Base-by-base conservation (phyloP, 192 early-diverging fungal species). In the Funneliformis mosseae region DNA sequence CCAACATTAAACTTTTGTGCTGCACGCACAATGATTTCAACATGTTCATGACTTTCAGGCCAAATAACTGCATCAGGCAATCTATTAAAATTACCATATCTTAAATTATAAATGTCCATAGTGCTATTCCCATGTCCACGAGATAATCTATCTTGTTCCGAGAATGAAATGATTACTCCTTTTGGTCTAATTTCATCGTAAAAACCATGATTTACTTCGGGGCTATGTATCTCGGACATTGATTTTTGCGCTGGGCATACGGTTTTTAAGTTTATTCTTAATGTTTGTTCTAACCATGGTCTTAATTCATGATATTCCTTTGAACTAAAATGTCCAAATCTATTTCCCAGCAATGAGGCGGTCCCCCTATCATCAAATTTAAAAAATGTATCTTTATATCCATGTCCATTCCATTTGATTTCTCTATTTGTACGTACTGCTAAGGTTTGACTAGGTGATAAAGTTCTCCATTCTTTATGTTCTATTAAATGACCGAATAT, bases 251-350 rank as follows among this genome's bases (percentile, higher is more conserved):
- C 46, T 21, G 4, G 48, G 38, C 27, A 59, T 60, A 41, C 8
- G 6, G 48, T 75, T 60, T 75, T 75, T 55, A 75, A 75, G 39
- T 75, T 75, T 50, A 75, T 75, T 60, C 74, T 9, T 27, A 75
- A 39, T 1, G 74, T 75, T 60, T 75, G 74, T 39, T 75, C 48
- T 43, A 75, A 42, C 74, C 74, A 75, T 27, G 48, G 48, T 59
- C 48, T n/a, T 33, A 75, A 27, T 60, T 75, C 48, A 75, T 75
- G 74, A 75, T 27, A 75, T 60, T 75, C 74, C 60, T 75, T 75
- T n/a, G 48, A 75, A 60, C 74, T 75, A 50, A 60, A 75, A 38
- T 75, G 46, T 8, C 5, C 8, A 60, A 55, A 75, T 9, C 74
- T n/a, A 42, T 38, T 60, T 75, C 74, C 48, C 9, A 27, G 21